Evolutionary conservation across 2,329 filamentous ascomycete genomes (phyloP).

Genomic region (Reticulascus tulasneorum): DNA sequence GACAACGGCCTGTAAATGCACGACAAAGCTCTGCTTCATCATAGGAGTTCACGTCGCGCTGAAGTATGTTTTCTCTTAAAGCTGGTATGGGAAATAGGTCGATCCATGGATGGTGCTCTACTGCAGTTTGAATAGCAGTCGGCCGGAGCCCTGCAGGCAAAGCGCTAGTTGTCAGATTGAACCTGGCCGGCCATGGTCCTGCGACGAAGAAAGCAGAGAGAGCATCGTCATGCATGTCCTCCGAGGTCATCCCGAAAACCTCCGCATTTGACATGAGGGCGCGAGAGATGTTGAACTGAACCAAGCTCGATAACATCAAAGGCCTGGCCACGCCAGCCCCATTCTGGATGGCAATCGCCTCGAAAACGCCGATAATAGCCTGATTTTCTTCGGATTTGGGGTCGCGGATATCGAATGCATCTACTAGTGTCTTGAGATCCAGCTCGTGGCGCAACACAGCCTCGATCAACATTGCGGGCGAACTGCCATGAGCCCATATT

Average conservation of each 20-base stretch:
- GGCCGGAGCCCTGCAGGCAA: too few relatives aligned
- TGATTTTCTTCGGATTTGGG: too few relatives aligned
- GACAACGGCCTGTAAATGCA: conserved; percentile 6
- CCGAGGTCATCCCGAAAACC: conserved; percentile 4
- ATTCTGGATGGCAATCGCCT: too few relatives aligned
- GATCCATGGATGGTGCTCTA: conserved; percentile 30
- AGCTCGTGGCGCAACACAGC: too few relatives aligned
- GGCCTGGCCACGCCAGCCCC: too few relatives aligned
- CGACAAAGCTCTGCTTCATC: conserved; percentile 16
- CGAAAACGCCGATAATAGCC: too few relatives aligned
- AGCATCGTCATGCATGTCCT: conserved; percentile 12
- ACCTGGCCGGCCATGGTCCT: conserved; percentile 1
- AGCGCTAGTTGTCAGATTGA: neutral
- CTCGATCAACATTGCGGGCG: too few relatives aligned
- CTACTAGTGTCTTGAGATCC: too few relatives aligned
- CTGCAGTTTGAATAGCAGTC: conserved; percentile 22
- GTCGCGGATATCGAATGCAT: too few relatives aligned
- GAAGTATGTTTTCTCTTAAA: conserved; percentile 28
- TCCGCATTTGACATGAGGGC: conserved; percentile 2
- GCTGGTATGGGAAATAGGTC: conserved; percentile 30
- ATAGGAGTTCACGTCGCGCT: conserved; percentile 11
- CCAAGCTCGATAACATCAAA: too few relatives aligned
- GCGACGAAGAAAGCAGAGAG: conserved; percentile 18
- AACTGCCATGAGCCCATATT: too few relatives aligned
- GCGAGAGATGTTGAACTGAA: conserved; percentile 7